Evolutionary conservation across 768 basidiomycete species (phyloP).

Genomic region (Cyathus striatus): DNA sequence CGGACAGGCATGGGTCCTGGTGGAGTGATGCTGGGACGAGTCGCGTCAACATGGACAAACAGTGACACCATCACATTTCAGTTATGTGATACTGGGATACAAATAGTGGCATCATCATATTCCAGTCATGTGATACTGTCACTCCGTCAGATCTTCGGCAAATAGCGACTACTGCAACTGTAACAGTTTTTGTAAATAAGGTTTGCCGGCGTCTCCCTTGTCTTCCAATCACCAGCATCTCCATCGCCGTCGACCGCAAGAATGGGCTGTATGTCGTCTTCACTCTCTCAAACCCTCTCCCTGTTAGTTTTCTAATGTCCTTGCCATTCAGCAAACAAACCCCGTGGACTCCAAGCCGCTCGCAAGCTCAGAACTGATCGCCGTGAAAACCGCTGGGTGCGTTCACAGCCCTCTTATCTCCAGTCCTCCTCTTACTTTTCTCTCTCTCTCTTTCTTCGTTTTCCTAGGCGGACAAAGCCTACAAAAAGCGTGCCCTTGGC

Average conservation of each 20-base stretch:
- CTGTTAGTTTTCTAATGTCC: slow-evolving; percentile 8
- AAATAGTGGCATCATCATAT: no score
- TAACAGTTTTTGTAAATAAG: slow-evolving; percentile 42
- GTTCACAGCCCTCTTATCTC: slow-evolving; percentile 18
- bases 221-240: slow-evolving; percentile 22
- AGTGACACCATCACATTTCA: no score
- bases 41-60: background rate
- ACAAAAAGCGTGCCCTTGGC: slow-evolving; percentile 99
- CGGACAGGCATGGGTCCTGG: background rate
- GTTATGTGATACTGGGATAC: background rate
- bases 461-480: slow-evolving; percentile 88
- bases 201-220: slow-evolving; percentile 26
- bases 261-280: slow-evolving; percentile 76
- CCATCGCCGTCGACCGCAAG: slow-evolving; percentile 54
- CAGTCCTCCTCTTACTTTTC: slow-evolving; percentile 7
- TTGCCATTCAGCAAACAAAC: slow-evolving; percentile 80
- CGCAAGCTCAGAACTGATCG: slow-evolving; percentile 95
- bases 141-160: background rate
- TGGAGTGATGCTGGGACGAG: no score
- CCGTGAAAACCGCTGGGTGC: slow-evolving; percentile 95
- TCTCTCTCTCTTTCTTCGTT: slow-evolving; percentile 3
- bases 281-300: slow-evolving; percentile 7
- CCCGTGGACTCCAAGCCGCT: slow-evolving; percentile 97
- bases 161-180: slow-evolving; percentile 10
- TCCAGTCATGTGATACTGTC: slow-evolving; percentile 12